Evolutionary conservation across 2,329 filamentous ascomycete genomes (phyloP).

Genomic region (Aspergillus glaucus): DNA sequence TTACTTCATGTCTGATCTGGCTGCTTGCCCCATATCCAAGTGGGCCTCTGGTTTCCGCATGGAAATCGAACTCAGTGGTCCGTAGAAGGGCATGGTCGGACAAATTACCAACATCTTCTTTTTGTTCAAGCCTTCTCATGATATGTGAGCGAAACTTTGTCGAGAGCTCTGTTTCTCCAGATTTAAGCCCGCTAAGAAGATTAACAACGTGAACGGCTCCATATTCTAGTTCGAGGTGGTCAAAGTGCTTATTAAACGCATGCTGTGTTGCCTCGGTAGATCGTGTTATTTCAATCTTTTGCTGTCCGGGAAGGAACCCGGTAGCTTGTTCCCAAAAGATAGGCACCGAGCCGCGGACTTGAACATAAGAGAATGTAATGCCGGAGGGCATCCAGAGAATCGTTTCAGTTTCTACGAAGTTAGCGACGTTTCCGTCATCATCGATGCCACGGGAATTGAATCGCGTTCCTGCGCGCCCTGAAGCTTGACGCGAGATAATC

Average conservation of each 20-base stretch:
- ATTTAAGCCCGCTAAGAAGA: conserved; percentile 82
- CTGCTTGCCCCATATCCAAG: conserved; percentile 86
- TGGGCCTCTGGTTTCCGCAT: conserved; percentile 83
- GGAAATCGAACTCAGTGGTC: conserved; percentile 90
- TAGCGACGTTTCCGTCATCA: conserved; percentile 93
- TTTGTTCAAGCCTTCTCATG: conserved; percentile 61
- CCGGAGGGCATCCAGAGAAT: conserved; percentile 75
- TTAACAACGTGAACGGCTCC: conserved; percentile 91
- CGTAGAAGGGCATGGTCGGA: conserved; percentile 68
- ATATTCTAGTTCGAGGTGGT: conserved; percentile 76
- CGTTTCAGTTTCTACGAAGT: conserved; percentile 97
- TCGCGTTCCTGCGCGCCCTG: conserved; percentile 80
- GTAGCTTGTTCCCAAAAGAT: conserved; percentile 95
- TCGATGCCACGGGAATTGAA: conserved; percentile 98
- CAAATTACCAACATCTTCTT: conserved; percentile 45
- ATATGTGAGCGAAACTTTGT: conserved; percentile 74
- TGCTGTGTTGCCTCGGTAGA: conserved; percentile 87
- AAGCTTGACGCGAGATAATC: conserved; percentile 85
- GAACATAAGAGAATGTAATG: conserved; percentile 85
- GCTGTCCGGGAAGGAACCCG: conserved; percentile 81
- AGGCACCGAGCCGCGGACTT: conserved; percentile 86
- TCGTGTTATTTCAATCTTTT: conserved; percentile 87
- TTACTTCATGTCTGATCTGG: conserved; percentile 72
- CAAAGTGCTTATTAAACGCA: conserved; percentile 92
- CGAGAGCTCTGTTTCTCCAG: conserved; percentile 77